Evolutionary conservation across 352 stramenopile species (phyloP).

Genomic region (Blastocystis sp.): DNA sequence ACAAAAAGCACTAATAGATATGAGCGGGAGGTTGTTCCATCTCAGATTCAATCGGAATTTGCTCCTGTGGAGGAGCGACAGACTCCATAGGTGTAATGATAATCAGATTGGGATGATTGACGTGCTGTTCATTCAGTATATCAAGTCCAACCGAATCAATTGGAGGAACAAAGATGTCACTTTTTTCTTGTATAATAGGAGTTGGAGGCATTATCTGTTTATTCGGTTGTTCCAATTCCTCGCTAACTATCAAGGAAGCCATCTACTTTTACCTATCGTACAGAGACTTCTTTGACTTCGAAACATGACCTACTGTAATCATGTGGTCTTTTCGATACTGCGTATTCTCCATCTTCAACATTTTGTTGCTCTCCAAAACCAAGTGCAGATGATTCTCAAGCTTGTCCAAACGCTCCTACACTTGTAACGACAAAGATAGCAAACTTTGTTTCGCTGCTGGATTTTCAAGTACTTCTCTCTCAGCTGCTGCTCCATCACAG

Average conservation of each 20-base stretch:
- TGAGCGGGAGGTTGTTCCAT: neutral
- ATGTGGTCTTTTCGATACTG: conserved; percentile 37
- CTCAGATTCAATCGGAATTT: neutral
- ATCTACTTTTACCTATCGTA: neutral
- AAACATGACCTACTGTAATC: neutral
- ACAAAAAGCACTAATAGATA: neutral
- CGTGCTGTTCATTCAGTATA: neutral
- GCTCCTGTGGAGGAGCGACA: neutral
- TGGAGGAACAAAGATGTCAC: neutral
- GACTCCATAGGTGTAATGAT: neutral
- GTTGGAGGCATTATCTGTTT: neutral
- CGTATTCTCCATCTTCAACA: conserved; percentile 45
- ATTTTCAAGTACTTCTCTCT: conserved; percentile 38
- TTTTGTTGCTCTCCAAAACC: conserved; percentile 32
- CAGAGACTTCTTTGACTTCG: neutral
- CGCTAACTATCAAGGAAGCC: neutral
- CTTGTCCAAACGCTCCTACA: neutral
- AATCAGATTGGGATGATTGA: neutral
- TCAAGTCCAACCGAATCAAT: neutral
- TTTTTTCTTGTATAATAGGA: neutral
- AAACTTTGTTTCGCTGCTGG: conserved; percentile 20
- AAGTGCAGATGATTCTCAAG: conserved; percentile 36
- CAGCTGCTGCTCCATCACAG: neutral
- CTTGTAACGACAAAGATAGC: neutral
- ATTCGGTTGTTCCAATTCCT: neutral